Evolutionary conservation across 2,329 filamentous ascomycete genomes (phyloP), one percentile per base, ranked within the genome.

Genomic region (Myriosclerotinia scirpicola): DNA sequence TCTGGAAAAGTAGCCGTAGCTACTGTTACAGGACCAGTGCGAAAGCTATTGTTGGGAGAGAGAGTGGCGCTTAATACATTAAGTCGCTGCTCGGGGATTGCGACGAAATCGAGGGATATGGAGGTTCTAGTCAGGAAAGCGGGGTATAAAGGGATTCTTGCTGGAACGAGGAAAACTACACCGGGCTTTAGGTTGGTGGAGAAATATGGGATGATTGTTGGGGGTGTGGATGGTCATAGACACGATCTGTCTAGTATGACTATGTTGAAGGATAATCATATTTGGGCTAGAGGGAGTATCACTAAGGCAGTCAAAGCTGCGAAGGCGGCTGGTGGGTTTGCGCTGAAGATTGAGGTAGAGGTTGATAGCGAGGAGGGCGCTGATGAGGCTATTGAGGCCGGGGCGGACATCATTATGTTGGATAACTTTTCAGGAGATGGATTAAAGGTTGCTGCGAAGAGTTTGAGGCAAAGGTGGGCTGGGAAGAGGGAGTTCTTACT

Each of bases 191-290:
- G 95, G 14, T 81, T 98, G 5, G 93, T 98, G 12, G 95, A 99
- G 80, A 99, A 99, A 81, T 99, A 99, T 79, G 95, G 93, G 72
- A 97, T 99, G 90, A 82, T 97, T 30, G 90, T 96, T 20, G 95
- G 94, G 66, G 95, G 95, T 14, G 93, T 92, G 20, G 95, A 99
- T 79, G 87, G 89, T 3, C 95, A 99, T 78, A 84, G 95, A 42
- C 92, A 97, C 80, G 95, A 99, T 77, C 82, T 99, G 66, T 91
- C 88, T 77, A 86, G 89, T 71, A 98, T 99, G 95, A 93, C 93
- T 66, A 99, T 99, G 95, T 84, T 99, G 71, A 99, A 99, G 82
- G 95, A 99, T 80, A 99, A 99, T 79, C 95, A 99, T 79, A 90
- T 99, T 67, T 97, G 94, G 90, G 92, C 92, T 69, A 89, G 90